These are phyloP conservation scores for Bolboschoenus planiculmis DNA, from an alignment of 176 grass and related monocot genomes.

Conservation along the genomic window DNA sequence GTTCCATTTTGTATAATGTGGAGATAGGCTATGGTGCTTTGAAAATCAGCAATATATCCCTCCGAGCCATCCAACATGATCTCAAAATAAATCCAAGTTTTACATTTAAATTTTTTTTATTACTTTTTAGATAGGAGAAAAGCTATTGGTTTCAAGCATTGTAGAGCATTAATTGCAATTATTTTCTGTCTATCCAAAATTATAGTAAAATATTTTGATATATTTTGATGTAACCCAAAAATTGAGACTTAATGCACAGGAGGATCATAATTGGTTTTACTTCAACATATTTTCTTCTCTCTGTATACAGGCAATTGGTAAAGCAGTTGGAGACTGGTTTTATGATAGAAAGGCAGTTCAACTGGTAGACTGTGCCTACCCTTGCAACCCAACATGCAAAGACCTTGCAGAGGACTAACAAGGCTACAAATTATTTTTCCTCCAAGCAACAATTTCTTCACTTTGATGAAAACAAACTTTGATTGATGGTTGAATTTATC, in stretches of 20 bases:
- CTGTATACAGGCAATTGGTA: conserved; percentile 64
- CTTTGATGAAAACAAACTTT: not conserved
- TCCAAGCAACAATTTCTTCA: not conserved
- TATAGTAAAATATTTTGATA: not conserved
- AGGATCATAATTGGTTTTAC: not conserved
- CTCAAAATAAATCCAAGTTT: not conserved
- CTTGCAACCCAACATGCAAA: conserved; percentile 78
- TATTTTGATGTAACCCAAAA: too few species aligned
- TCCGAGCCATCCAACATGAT: not conserved
- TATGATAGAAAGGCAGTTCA: conserved; percentile 28
- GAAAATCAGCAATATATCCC: too few species aligned
- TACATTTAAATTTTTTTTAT: not conserved
- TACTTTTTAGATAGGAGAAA: not conserved
- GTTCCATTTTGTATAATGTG: not conserved
- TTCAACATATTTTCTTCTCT: not conserved
- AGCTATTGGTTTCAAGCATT: not conserved
- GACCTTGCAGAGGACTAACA: conserved; percentile 45
- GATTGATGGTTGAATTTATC: not conserved
- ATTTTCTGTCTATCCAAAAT: not conserved
- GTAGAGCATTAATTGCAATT: not conserved
- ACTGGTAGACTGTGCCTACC: conserved; percentile 64
- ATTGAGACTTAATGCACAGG: not conserved
- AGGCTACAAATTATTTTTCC: not conserved
- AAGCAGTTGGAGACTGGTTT: conserved; percentile 78
- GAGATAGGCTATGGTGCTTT: too few species aligned